Evolutionary conservation across 441 rosid genomes (phyloP).

Genomic region (Brassica balearica): DNA sequence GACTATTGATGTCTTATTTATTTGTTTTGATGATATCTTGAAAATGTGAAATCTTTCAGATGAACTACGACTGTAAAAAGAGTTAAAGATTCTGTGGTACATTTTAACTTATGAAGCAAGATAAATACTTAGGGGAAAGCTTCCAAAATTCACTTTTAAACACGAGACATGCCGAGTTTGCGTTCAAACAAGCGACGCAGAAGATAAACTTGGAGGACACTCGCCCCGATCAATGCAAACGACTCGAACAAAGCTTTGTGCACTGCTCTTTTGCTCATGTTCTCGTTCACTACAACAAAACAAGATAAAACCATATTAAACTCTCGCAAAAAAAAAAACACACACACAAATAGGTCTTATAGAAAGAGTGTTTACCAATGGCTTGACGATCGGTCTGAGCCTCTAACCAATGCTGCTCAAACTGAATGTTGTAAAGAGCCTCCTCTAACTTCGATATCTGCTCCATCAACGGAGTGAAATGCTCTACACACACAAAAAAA

Average conservation of each 20-base stretch:
- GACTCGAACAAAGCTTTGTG: slow-evolving; percentile 67
- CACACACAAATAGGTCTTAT: background rate
- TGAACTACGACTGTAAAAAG: slow-evolving; percentile 34
- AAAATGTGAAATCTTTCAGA: slow-evolving; percentile 1
- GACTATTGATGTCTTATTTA: background rate
- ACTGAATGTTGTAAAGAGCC: slow-evolving; percentile 66
- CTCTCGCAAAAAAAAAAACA: background rate
- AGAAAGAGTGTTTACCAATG: slow-evolving; percentile 41
- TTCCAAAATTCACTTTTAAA: slow-evolving; percentile 23
- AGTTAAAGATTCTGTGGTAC: slow-evolving; percentile 19
- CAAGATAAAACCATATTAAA: background rate
- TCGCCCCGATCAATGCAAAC: slow-evolving; percentile 56
- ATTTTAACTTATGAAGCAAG: slow-evolving; percentile 26
- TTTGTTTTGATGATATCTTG: slow-evolving; percentile 2
- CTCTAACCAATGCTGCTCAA: slow-evolving; percentile 76
- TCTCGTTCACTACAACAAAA: slow-evolving; percentile 51
- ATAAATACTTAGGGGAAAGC: background rate
- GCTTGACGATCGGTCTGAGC: slow-evolving; percentile 75
- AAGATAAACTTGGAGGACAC: slow-evolving; percentile 61
- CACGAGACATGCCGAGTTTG: slow-evolving; percentile 59
- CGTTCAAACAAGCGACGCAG: slow-evolving; percentile 62
- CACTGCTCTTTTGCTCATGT: slow-evolving; percentile 60
- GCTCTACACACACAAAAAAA: slow-evolving; percentile 48
- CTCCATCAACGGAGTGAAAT: slow-evolving; percentile 63
- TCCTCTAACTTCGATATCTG: slow-evolving; percentile 66